Conservation (phyloP, 257 asterid genomes). For the Ajuga chamaepitys region DNA sequence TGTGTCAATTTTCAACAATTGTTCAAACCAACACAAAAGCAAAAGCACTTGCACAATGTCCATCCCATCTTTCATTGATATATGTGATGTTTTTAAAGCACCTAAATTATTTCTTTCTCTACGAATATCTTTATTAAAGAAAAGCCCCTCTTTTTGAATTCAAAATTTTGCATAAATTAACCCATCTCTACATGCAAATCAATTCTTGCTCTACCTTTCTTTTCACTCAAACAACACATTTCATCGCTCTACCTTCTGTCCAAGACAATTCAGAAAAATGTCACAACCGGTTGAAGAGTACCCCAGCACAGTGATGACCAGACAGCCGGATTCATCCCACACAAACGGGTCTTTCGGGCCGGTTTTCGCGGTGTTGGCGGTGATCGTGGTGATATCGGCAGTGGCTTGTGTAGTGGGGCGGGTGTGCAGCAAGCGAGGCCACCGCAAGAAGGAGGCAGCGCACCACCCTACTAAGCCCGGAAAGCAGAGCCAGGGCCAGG, state of each 20-base stretch:
- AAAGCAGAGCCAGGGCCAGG: slow-evolving; percentile 20
- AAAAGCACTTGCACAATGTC: slow-evolving; percentile 22
- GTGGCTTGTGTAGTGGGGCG: slow-evolving; percentile 69
- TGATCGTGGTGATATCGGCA: slow-evolving; percentile 55
- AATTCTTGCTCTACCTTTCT: slow-evolving; percentile 8
- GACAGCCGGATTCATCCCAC: slow-evolving; percentile 30
- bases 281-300: slow-evolving; percentile 44
- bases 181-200: slow-evolving; percentile 1
- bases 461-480: slow-evolving; percentile 15
- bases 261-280: slow-evolving; percentile 19
- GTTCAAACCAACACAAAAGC: slow-evolving; percentile 37
- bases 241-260: no score
- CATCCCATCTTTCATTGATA: slow-evolving; percentile 21
- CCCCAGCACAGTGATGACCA: slow-evolving; percentile 37
- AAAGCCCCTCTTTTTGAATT: slow-evolving; percentile 37
- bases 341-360: slow-evolving; percentile 72
- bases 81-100: slow-evolving; percentile 24
- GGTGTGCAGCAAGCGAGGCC: slow-evolving; percentile 44
- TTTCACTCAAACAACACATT: neutral
- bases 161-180: slow-evolving; percentile 14
- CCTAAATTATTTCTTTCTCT: slow-evolving; percentile 32
- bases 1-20: slow-evolving; percentile 20
- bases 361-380: slow-evolving; percentile 61
- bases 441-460: slow-evolving; percentile 23
- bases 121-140: slow-evolving; percentile 63